Evolutionary conservation across 371 early-diverging fungal species (phyloP).

Genomic region (Apophysomyces ossiformis): DNA sequence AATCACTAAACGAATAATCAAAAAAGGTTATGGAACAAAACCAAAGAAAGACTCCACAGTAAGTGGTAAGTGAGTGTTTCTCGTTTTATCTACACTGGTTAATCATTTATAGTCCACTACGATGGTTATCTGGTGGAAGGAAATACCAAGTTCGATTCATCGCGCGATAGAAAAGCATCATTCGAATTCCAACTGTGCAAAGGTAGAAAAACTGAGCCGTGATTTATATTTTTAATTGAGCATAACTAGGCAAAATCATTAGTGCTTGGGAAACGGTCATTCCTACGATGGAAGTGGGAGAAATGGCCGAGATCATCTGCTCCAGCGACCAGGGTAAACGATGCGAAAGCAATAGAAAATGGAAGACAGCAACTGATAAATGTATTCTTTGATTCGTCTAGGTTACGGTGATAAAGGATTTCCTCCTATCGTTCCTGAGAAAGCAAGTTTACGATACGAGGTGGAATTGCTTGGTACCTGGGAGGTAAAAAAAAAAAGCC

Average conservation of each 20-base stretch:
- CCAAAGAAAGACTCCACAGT: conserved; percentile 31
- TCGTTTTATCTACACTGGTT: not conserved
- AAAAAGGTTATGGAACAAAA: conserved; percentile 25
- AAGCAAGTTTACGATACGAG: conserved; percentile 58
- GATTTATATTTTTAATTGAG: not conserved
- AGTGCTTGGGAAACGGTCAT: conserved; percentile 65
- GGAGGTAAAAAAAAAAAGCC: conserved; percentile 21
- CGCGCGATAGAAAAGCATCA: conserved; percentile 30
- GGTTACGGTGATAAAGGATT: conserved; percentile 64
- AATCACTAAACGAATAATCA: conserved; percentile 37
- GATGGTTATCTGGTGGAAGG: conserved; percentile 29
- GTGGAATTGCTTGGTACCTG: conserved; percentile 58
- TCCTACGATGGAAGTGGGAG: conserved; percentile 65
- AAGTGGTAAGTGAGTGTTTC: conserved; percentile 24
- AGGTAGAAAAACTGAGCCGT: conserved; percentile 7
- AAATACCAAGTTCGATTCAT: conserved; percentile 41
- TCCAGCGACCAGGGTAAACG: conserved; percentile 61
- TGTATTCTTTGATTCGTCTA: conserved; percentile 12
- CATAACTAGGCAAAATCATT: conserved; percentile 52
- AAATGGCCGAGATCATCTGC: conserved; percentile 56
- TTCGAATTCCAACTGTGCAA: conserved; percentile 14
- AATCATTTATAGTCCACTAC: conserved; percentile 36
- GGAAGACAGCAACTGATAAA: not conserved
- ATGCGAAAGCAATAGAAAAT: conserved; percentile 28
- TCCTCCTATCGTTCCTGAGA: conserved; percentile 55